A percentile compares a stretch with the other conserved stretches of the same genome.
Conservation (phyloP, 129 eudicot species). For the Deinandra increscens region DNA sequence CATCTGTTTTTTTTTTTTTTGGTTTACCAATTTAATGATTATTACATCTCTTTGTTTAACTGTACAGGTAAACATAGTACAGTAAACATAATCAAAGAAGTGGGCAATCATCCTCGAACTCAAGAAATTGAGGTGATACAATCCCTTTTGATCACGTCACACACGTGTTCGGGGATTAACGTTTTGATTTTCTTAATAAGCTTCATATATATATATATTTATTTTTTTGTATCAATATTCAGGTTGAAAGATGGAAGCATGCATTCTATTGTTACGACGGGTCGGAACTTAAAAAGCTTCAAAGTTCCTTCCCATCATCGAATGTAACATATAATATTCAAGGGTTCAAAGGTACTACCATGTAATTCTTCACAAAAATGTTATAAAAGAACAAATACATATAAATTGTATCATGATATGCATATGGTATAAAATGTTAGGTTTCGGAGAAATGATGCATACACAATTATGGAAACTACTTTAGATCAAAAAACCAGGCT, state of each 20-base stretch:
- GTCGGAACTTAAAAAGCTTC: constrained; percentile 58
- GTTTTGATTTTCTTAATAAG: no score
- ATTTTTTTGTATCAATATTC: no score
- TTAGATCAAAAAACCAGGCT: constrained; percentile 75
- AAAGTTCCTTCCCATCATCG: constrained; percentile 67
- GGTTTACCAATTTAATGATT: no score
- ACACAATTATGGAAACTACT: constrained; percentile 91
- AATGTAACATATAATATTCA: constrained; percentile 91
- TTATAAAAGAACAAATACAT: background rate
- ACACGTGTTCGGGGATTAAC: background rate
- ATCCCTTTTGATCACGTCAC: no score
- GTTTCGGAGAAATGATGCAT: constrained; percentile 99
- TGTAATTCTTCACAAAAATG: background rate
- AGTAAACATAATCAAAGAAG: no score
- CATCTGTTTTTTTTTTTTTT: no score
- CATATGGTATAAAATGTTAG: constrained; percentile 34
- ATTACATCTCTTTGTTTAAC: no score
- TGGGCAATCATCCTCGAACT: no score
- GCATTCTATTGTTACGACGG: constrained; percentile 81
- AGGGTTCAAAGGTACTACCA: constrained; percentile 80
- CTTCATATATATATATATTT: no score
- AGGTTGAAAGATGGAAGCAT: constrained; percentile 97
- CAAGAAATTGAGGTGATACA: no score
- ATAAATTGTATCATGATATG: background rate
- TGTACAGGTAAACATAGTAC: no score